Base-by-base conservation (phyloP, 257 asterid species). In the Nicotiana otophora region DNA sequence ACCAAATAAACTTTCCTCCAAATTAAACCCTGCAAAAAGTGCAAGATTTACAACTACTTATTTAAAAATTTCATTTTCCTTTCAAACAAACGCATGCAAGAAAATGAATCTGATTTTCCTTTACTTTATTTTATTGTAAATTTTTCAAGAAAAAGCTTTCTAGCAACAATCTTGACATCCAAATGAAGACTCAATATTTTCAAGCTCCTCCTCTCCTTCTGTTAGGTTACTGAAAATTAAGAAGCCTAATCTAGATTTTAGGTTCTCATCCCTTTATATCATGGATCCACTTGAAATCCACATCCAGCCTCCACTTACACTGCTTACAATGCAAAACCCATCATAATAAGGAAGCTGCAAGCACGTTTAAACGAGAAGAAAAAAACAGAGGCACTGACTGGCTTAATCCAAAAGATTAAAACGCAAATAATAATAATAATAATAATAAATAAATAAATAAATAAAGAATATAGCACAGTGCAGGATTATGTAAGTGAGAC, bases 231-330 rank as follows among this genome's bases (percentile, higher is more conserved):
- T 42, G 60, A 70, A 70, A 66, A 42, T 70, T 46, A 42, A 70
- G 78, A 42, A 70, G 58, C 78, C 78, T 70, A 70, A 70, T 70
- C 58, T 70, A 20, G 36, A 42, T 42, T 68, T 5, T n/a, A 70
- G 23, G n/a, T n/a, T 70, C n/a, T n/a, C 33, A 12, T 10, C 34
- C 78, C 33, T 20, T 42, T 4, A n/a, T n/a, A n/a, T 39, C n/a
- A 34, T 20, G 55, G 77, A 68, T 19, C 63, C 63, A 19, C n/a
- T 17, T 57, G 63, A 57, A 57, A 57, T 17, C 63, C 10, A 20
- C 33, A 42, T 42, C 60, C 60, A 72, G 23, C 51, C 75, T 33
- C 51, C 11, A 10, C 80, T 20, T 46, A 48, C 39, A 23, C 7
- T 46, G 79, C 78, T 42, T 12, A 42, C 34, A 11, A 11, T 11